phyloP scores from a whole-genome alignment of 345 rosid genomes.

The Populus nigra region DNA sequence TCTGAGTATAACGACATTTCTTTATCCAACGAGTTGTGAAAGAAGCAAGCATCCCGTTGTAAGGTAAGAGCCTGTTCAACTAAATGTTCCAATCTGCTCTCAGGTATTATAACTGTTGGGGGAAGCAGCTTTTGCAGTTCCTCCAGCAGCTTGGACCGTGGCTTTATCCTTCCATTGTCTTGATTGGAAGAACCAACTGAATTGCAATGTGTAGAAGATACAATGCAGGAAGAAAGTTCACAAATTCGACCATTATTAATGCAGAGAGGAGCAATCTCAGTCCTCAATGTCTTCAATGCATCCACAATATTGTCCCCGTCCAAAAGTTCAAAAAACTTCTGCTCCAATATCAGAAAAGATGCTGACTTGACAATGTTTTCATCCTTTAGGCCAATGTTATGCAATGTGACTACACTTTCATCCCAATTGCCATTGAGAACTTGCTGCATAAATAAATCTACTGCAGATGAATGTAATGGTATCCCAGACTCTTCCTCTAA shows the following conservation, averaged over 20 bases:
- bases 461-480: constrained; percentile 45
- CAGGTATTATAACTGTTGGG: constrained; percentile 59
- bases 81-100: constrained; percentile 63
- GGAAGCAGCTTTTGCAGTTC: constrained; percentile 63
- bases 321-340: constrained; percentile 59
- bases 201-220: constrained; percentile 34
- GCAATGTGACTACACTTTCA: constrained; percentile 55
- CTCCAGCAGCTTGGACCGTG: constrained; percentile 50
- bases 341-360: constrained; percentile 60
- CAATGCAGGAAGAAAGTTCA: constrained; percentile 53
- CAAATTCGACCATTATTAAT: constrained; percentile 45
- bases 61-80: constrained; percentile 63
- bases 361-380: constrained; percentile 53
- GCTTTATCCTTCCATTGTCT: constrained; percentile 31
- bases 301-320: constrained; percentile 38
- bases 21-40: constrained; percentile 56
- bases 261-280: constrained; percentile 60
- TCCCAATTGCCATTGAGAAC: constrained; percentile 64
- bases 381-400: constrained; percentile 47
- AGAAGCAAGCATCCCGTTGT: constrained; percentile 58
- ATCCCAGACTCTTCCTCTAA: constrained; percentile 73
- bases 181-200: constrained; percentile 24
- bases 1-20: constrained; percentile 62
- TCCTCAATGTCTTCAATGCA: constrained; percentile 56
- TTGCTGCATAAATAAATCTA: constrained; percentile 50